These are phyloP conservation scores for Diatrype stigma DNA, from an alignment of 2,329 filamentous ascomycete species.

Conservation along the genomic window DNA sequence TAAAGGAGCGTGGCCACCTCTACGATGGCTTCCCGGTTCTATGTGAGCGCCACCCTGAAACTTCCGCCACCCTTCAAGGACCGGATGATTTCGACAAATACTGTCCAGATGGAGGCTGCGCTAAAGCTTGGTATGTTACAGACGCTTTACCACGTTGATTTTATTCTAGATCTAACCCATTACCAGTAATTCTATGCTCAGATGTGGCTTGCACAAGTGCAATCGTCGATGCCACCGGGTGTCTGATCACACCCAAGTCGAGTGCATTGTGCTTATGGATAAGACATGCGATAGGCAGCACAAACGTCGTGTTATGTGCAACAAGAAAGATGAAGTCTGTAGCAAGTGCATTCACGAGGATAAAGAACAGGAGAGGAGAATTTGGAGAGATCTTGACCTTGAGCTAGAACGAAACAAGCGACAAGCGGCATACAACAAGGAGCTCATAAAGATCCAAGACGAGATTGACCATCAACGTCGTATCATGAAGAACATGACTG, in stretches of 20 bases:
- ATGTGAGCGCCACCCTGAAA: conserved; percentile 57
- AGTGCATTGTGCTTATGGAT: conserved; percentile 28
- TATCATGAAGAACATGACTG: conserved; percentile 35
- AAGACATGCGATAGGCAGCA: conserved; percentile 47
- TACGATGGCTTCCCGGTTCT: conserved; percentile 54
- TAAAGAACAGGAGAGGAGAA: conserved; percentile 36
- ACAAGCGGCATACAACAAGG: conserved; percentile 38
- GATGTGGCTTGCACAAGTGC: conserved; percentile 58
- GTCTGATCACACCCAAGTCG: conserved; percentile 48
- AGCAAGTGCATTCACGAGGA: conserved; percentile 48
- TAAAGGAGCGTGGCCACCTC: conserved; percentile 41
- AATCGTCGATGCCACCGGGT: conserved; percentile 58
- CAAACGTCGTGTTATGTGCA: conserved; percentile 42
- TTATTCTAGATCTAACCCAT: conserved; percentile 6
- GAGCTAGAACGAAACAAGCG: conserved; percentile 42
- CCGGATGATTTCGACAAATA: conserved; percentile 56
- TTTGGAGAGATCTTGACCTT: conserved; percentile 43
- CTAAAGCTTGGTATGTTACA: conserved; percentile 52
- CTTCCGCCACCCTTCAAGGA: conserved; percentile 38
- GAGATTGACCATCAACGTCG: conserved; percentile 47
- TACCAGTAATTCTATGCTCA: conserved; percentile 43
- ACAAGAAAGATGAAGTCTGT: conserved; percentile 38
- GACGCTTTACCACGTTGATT: not conserved
- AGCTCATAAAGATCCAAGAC: conserved; percentile 49
- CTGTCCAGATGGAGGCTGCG: conserved; percentile 69